These are phyloP conservation scores for Henckelia pumila DNA, from an alignment of 257 asterid species.

Conservation along the genomic window DNA sequence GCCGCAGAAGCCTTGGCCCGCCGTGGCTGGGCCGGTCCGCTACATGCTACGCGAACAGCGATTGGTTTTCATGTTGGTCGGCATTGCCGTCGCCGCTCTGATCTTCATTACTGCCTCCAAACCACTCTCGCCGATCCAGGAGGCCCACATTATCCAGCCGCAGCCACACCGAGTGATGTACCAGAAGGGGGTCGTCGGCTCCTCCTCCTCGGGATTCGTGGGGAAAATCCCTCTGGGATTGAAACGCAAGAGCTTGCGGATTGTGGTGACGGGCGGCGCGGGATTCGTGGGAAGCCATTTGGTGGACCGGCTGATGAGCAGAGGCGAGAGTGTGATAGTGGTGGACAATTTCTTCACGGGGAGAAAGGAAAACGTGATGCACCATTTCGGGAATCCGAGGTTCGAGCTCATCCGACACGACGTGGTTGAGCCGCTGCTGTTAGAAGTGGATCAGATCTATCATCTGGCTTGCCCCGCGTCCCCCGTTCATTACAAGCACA, in stretches of 20 bases:
- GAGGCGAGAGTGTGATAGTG: slow-evolving; percentile 94
- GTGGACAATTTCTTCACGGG: slow-evolving; percentile 96
- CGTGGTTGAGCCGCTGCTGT: slow-evolving; percentile 86
- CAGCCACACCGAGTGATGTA: slow-evolving; percentile 39
- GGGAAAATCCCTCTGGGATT: slow-evolving; percentile 86
- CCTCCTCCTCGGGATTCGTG: slow-evolving; percentile 48
- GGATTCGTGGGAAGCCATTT: slow-evolving; percentile 94
- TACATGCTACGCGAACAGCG: slow-evolving; percentile 54
- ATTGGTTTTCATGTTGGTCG: slow-evolving; percentile 40
- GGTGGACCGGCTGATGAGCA: slow-evolving; percentile 75
- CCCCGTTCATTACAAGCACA: slow-evolving; percentile 95
- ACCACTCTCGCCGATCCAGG: not conserved
- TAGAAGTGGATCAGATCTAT: slow-evolving; percentile 98
- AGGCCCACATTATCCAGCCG: slow-evolving; percentile 23
- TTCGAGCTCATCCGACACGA: slow-evolving; percentile 95
- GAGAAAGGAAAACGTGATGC: slow-evolving; percentile 82
- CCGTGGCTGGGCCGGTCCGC: slow-evolving; percentile 39
- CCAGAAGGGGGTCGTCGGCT: slow-evolving; percentile 51
- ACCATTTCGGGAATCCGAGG: slow-evolving; percentile 82
- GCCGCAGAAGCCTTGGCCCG: slow-evolving; percentile 45
- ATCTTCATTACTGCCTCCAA: slow-evolving; percentile 29
- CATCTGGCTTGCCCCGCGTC: slow-evolving; percentile 99
- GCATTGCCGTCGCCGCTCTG: slow-evolving; percentile 49
- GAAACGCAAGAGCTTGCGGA: slow-evolving; percentile 65
- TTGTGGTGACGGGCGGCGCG: slow-evolving; percentile 96